Percentiles rank a stretch among this genome's conserved stretches.
phyloP scores from a whole-genome alignment of 305 asterid species.

The Fraxinus nigra region DNA sequence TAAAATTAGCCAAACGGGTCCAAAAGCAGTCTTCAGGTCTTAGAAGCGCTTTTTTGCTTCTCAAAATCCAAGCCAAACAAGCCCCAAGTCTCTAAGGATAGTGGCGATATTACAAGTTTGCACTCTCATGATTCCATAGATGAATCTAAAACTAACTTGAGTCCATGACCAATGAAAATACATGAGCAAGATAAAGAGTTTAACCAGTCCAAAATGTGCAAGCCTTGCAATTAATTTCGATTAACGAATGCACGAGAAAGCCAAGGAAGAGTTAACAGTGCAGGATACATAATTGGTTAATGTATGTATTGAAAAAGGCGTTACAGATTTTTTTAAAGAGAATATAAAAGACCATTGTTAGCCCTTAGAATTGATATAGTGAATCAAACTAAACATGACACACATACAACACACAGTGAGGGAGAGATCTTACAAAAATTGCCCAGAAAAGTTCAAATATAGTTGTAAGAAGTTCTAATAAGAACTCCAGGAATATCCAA shows the following conservation, averaged over 20 bases:
- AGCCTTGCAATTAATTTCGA: not conserved
- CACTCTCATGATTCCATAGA: not conserved
- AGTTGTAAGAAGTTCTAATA: not conserved
- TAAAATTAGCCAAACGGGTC: not conserved
- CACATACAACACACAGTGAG: not conserved
- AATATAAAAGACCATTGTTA: conserved; percentile 1
- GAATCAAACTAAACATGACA: not conserved
- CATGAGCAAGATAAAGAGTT: conserved; percentile 6
- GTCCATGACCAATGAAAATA: conserved; percentile 10
- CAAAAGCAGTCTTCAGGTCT: not conserved
- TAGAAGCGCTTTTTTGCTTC: not conserved
- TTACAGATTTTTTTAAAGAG: not conserved
- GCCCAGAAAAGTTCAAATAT: not conserved
- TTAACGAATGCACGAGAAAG: not conserved
- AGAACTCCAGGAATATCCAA: not conserved
- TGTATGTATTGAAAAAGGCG: not conserved
- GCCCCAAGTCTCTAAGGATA: not conserved
- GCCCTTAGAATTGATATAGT: not conserved
- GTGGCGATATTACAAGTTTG: not conserved
- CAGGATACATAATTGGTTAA: not conserved
- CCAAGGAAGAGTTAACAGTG: not conserved
- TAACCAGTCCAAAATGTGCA: not conserved
- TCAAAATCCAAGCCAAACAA: not conserved
- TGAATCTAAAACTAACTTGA: not conserved
- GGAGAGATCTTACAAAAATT: no score